Conservation (phyloP, 129 eudicot species). For the Pulicaria dysenterica region DNA sequence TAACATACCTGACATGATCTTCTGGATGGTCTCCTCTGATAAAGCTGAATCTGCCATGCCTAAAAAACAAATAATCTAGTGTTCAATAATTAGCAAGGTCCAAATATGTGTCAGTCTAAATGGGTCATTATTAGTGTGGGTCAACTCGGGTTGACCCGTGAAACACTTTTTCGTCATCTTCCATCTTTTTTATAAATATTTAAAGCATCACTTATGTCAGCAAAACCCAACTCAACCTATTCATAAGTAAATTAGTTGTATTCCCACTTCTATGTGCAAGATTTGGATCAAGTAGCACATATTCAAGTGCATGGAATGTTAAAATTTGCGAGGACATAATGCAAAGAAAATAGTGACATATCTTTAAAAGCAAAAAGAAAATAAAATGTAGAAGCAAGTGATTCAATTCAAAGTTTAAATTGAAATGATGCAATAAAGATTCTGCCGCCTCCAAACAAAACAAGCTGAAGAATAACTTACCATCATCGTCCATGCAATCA, state of each 20-base stretch:
- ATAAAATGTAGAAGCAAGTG: background rate
- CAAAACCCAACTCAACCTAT: background rate
- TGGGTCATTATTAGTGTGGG: background rate
- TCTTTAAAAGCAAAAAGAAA: background rate
- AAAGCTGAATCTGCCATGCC: slow-evolving; percentile 51
- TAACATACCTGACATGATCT: slow-evolving; percentile 73
- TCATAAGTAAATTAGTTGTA: background rate
- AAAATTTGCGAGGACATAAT: background rate
- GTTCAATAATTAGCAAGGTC: slow-evolving; percentile 3
- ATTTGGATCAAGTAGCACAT: background rate
- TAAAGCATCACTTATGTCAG: background rate
- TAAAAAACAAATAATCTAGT: slow-evolving; percentile 17
- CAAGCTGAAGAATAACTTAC: slow-evolving; percentile 32
- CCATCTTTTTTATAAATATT: background rate
- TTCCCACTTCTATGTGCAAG: background rate
- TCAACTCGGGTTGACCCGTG: background rate
- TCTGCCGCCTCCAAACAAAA: background rate
- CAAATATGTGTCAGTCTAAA: background rate
- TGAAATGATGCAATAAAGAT: background rate
- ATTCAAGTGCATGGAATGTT: background rate
- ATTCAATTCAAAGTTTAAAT: background rate
- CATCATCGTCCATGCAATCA: slow-evolving; percentile 60
- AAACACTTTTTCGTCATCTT: background rate
- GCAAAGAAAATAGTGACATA: background rate
- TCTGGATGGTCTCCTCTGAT: slow-evolving; percentile 81